Conservation (phyloP, 345 rosid species). For the Linum trigynum region DNA sequence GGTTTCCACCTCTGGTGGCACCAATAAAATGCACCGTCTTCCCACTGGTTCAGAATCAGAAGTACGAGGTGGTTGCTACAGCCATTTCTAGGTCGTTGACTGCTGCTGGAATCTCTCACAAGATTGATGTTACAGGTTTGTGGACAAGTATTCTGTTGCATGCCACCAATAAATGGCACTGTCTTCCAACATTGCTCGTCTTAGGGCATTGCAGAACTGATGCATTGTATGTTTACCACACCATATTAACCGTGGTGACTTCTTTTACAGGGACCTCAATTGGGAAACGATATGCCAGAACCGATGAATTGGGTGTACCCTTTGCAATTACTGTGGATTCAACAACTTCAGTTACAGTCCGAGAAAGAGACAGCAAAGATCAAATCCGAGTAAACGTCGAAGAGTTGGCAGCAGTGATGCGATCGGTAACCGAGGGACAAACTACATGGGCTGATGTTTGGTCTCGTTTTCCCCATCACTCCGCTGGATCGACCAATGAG, state of each 20-base stretch:
- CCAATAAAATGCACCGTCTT: constrained; percentile 91
- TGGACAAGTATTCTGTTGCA: background rate
- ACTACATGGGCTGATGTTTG: constrained; percentile 17
- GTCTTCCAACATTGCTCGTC: no score
- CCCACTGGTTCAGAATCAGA: constrained; percentile 81
- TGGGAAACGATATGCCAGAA: constrained; percentile 90
- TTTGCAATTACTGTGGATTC: constrained; percentile 77
- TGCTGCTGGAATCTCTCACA: constrained; percentile 68
- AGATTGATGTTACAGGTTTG: constrained; percentile 86
- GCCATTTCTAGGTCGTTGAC: constrained; percentile 61
- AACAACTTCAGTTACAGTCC: no score
- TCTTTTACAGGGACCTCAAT: constrained; percentile 61
- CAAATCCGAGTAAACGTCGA: constrained; percentile 63
- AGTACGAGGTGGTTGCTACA: constrained; percentile 69
- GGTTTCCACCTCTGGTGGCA: constrained; percentile 86
- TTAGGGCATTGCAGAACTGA: no score
- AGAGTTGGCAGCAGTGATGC: constrained; percentile 13
- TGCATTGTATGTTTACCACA: no score
- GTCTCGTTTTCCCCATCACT: no score
- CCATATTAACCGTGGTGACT: no score
- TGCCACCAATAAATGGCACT: no score
- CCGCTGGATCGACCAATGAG: no score
- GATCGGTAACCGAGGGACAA: constrained; percentile 53
- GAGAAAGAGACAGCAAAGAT: background rate
- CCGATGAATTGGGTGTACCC: constrained; percentile 91